Percentiles rank a stretch among this genome's conserved stretches.
Conservation (phyloP, 2,329 filamentous ascomycete genomes). For the Mycosphaerella sp. region DNA sequence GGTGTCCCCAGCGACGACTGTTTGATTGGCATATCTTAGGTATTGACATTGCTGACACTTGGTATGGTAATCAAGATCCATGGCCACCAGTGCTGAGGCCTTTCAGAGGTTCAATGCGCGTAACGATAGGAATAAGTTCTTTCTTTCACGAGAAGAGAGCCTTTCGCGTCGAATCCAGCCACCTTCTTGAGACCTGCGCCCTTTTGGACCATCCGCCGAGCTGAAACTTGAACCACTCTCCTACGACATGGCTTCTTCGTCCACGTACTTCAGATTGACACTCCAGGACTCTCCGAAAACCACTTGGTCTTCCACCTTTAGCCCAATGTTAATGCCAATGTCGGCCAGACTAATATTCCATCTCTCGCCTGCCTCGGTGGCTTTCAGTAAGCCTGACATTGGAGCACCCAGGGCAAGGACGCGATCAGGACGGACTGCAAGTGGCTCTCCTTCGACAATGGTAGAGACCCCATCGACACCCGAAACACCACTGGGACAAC, state of each 20-base stretch:
- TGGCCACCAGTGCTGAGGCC: no score
- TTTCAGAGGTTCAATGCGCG: no score
- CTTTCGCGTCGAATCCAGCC: no score
- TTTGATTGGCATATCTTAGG: no score
- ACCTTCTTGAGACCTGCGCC: no score
- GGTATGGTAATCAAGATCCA: no score
- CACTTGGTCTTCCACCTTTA: slow-evolving; percentile 76
- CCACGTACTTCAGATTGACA: slow-evolving; percentile 42
- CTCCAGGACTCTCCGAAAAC: slow-evolving; percentile 88
- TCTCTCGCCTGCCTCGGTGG: slow-evolving; percentile 56
- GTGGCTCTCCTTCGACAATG: slow-evolving; percentile 62
- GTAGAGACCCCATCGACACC: slow-evolving; percentile 64
- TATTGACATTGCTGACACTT: no score
- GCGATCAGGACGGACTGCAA: slow-evolving; percentile 75
- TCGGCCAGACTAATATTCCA: slow-evolving; percentile 79
- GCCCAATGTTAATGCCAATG: slow-evolving; percentile 76
- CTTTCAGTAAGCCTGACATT: slow-evolving; percentile 74
- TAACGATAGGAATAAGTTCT: no score
- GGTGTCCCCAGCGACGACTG: no score
- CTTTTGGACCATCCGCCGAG: background rate
- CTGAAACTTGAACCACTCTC: background rate
- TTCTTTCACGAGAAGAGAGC: no score
- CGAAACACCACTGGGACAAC: slow-evolving; percentile 83
- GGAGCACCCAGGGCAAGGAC: slow-evolving; percentile 83
- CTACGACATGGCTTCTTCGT: slow-evolving; percentile 7